Percentiles rank a stretch among this genome's conserved stretches.
phyloP scores from a whole-genome alignment of 495 filamentous ascomycete species.

The Xylaria bambusicola region DNA sequence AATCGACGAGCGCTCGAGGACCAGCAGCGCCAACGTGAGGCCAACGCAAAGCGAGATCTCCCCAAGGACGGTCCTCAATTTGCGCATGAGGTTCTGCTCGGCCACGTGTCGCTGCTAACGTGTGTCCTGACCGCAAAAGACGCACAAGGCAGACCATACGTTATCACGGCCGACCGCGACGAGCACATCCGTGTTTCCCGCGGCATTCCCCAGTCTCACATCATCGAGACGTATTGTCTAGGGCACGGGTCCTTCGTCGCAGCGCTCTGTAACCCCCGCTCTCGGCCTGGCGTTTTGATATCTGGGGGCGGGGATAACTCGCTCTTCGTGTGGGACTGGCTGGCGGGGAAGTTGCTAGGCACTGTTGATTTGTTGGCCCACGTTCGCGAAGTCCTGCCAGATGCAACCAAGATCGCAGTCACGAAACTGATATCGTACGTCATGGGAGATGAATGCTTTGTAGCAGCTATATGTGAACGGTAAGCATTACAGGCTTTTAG shows the following conservation, averaged over 20 bases:
- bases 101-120: slow-evolving; percentile 92
- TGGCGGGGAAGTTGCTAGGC: slow-evolving; percentile 51
- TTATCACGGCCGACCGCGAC: slow-evolving; percentile 89
- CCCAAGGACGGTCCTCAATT: slow-evolving; percentile 56
- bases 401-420: slow-evolving; percentile 52
- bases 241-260: slow-evolving; percentile 83
- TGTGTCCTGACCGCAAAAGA: slow-evolving; percentile 59
- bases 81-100: slow-evolving; percentile 74
- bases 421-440: slow-evolving; percentile 45
- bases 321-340: slow-evolving; percentile 84
- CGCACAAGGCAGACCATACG: slow-evolving; percentile 57
- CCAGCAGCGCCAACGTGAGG: slow-evolving; percentile 71
- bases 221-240: slow-evolving; percentile 87
- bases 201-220: slow-evolving; percentile 75
- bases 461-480: slow-evolving; percentile 72
- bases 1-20: slow-evolving; percentile 76
- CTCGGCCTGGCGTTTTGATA: slow-evolving; percentile 61
- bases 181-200: slow-evolving; percentile 95
- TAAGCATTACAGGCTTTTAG: slow-evolving; percentile 39
- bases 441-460: slow-evolving; percentile 26
- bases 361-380: slow-evolving; percentile 52
- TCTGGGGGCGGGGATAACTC: slow-evolving; percentile 85
- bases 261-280: slow-evolving; percentile 64
- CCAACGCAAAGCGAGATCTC: slow-evolving; percentile 44
- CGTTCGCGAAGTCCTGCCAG: slow-evolving; percentile 35